These are phyloP conservation scores for Pseudomonodictys pantanalensis DNA, from an alignment of 495 filamentous ascomycete species.

Conservation along the genomic window DNA sequence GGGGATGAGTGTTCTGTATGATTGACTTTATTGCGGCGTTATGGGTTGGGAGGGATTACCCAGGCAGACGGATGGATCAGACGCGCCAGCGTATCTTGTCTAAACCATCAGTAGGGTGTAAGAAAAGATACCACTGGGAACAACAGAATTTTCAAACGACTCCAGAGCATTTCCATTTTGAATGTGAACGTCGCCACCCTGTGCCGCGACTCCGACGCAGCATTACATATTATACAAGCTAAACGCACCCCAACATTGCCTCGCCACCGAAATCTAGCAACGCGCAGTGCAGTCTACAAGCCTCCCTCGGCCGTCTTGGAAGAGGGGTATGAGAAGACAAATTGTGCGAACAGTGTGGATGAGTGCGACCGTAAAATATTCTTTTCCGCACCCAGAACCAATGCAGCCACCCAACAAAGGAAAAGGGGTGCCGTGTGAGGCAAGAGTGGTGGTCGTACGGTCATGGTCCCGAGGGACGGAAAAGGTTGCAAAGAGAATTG, in stretches of 20 bases:
- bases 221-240: slow-evolving; percentile 23
- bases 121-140: too few relatives aligned
- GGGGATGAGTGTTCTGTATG: too few relatives aligned
- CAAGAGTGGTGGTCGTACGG: slow-evolving; percentile 17
- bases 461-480: slow-evolving; percentile 9
- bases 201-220: slow-evolving; percentile 1
- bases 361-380: neutral
- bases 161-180: too few relatives aligned
- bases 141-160: too few relatives aligned
- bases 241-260: neutral
- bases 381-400: neutral
- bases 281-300: neutral
- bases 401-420: slow-evolving; percentile 20
- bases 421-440: slow-evolving; percentile 1
- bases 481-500: neutral
- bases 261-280: neutral
- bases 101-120: too few relatives aligned
- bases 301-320: neutral
- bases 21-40: too few relatives aligned
- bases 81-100: too few relatives aligned
- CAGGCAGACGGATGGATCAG: too few relatives aligned
- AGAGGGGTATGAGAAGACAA: neutral
- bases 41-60: too few relatives aligned
- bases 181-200: too few relatives aligned
- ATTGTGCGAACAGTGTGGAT: neutral